Conservation (phyloP, 306 rosid species). For the Cucurbita maxima region DNA sequence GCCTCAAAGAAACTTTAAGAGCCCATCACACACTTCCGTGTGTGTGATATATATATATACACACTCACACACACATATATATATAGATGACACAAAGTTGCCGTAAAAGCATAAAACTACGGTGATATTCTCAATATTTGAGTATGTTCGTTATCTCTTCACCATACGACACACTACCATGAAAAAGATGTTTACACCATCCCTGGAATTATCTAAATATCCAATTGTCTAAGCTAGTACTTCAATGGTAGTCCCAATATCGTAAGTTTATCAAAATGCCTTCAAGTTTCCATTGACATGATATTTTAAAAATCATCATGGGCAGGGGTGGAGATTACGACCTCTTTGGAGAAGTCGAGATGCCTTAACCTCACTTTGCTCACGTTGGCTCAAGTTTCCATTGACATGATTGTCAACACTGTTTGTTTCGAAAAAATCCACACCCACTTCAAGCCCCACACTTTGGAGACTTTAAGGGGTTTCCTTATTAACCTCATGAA, state of each 20-base stretch:
- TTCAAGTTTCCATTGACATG: background rate
- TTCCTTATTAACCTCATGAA: background rate
- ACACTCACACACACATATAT: no score
- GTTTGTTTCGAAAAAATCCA: background rate
- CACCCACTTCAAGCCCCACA: background rate
- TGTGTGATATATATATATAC: background rate
- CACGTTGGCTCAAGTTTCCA: background rate
- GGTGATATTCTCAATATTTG: background rate
- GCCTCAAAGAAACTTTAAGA: background rate
- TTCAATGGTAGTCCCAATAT: background rate
- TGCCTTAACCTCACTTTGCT: background rate
- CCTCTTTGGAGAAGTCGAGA: background rate
- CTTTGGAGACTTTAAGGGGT: background rate
- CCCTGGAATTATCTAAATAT: background rate
- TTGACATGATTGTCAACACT: background rate
- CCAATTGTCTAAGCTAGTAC: background rate
- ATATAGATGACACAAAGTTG: background rate
- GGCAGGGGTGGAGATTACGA: background rate
- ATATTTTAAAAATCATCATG: background rate
- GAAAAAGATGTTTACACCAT: background rate
- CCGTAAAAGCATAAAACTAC: background rate
- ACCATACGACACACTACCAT: background rate
- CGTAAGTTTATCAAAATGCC: background rate
- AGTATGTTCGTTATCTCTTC: background rate
- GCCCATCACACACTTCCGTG: background rate